These are phyloP conservation scores for Microbotryomycetes sp. DNA, from an alignment of 1,284 basidiomycete genomes.

Conservation along the genomic window DNA sequence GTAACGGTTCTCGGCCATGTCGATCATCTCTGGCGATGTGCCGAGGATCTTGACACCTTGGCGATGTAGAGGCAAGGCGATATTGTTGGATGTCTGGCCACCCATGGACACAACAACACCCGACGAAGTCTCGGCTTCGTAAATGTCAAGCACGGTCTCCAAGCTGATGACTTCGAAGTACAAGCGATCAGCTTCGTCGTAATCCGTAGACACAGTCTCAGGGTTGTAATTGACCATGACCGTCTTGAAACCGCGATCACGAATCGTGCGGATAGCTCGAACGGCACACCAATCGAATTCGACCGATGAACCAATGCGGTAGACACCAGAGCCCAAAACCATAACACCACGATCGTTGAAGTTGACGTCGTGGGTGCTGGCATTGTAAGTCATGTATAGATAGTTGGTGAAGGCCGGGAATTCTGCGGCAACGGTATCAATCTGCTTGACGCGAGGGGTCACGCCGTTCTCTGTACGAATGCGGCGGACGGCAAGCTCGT, in stretches of 20 bases:
- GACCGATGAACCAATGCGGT: conserved; percentile 96
- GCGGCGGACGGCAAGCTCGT: conserved; percentile 79
- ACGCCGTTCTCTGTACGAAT: conserved; percentile 78
- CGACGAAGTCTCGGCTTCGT: conserved; percentile 79
- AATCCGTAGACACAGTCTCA: conserved; percentile 97
- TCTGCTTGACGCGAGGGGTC: conserved; percentile 93
- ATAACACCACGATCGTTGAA: conserved; percentile 92
- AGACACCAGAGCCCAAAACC: conserved; percentile 96
- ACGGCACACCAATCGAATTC: conserved; percentile 99
- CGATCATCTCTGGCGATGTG: conserved; percentile 98
- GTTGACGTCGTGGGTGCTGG: conserved; percentile 78
- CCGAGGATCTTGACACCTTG: conserved; percentile 98
- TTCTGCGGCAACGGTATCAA: conserved; percentile 96
- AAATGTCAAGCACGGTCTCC: conserved; percentile 95
- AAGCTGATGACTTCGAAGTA: conserved; percentile 99
- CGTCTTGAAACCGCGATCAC: conserved; percentile 88
- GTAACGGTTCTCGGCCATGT: conserved; percentile 97
- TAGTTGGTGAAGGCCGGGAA: conserved; percentile 99
- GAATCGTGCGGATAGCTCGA: conserved; percentile 87
- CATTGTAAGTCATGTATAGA: conserved; percentile 97
- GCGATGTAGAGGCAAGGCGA: conserved; percentile 84
- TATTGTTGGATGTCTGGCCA: conserved; percentile 97
- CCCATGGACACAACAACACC: conserved; percentile 97
- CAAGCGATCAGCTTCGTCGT: conserved; percentile 94
- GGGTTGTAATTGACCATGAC: conserved; percentile 99